Evolutionary conservation across 2,329 filamentous ascomycete species (phyloP).

Genomic region (Stagonosporopsis rhizophila): DNA sequence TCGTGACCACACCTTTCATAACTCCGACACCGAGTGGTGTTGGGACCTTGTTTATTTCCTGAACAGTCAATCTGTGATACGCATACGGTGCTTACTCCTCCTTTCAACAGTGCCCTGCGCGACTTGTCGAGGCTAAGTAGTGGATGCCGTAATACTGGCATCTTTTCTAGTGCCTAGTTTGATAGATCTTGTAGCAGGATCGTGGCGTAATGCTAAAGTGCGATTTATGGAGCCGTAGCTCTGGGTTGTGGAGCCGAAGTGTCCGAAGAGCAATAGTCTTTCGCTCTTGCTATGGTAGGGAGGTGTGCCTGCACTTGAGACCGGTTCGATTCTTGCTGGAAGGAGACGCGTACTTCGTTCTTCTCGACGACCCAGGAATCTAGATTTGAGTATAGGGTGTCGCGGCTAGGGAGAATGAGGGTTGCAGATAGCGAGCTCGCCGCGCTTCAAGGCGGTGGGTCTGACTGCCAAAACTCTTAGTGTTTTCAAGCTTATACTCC

Average conservation of each 20-base stretch:
- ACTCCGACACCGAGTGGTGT: background rate
- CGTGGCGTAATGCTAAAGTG: background rate
- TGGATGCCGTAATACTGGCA: background rate
- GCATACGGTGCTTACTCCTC: background rate
- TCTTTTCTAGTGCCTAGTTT: background rate
- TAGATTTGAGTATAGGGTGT: slow-evolving; percentile 9
- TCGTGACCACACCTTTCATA: background rate
- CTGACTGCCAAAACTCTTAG: slow-evolving; percentile 9
- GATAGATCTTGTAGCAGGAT: background rate
- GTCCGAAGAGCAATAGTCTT: background rate
- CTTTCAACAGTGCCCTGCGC: background rate
- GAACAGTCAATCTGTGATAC: background rate
- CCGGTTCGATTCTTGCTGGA: background rate
- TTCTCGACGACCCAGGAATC: slow-evolving; percentile 5
- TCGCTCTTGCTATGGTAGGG: background rate
- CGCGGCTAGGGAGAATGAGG: slow-evolving; percentile 8
- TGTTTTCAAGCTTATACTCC: slow-evolving; percentile 10
- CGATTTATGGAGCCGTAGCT: slow-evolving; percentile 1
- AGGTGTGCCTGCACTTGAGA: background rate
- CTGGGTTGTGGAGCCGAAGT: background rate
- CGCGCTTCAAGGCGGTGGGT: slow-evolving; percentile 15
- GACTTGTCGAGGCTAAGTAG: background rate
- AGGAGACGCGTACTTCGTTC: slow-evolving; percentile 1
- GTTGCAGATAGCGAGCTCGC: slow-evolving; percentile 1
- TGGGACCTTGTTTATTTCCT: background rate